Conservation (phyloP, 257 asterid species). For the Capsicum pubescens region DNA sequence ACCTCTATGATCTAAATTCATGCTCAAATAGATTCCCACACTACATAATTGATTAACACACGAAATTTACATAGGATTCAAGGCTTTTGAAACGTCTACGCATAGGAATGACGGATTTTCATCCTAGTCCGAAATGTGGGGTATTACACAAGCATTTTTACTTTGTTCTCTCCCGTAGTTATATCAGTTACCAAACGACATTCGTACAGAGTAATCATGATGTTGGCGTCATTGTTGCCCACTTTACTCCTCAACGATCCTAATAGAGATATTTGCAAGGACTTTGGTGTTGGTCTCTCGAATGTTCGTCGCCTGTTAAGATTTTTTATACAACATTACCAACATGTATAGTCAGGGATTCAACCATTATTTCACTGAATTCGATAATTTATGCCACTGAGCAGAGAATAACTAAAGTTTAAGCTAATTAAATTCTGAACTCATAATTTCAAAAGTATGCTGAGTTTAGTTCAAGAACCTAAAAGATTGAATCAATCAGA, state of each 20-base stretch:
- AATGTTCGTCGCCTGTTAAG: conserved; percentile 70
- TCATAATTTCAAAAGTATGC: neutral
- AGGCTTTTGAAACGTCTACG: too few species aligned
- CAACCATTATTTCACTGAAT: neutral
- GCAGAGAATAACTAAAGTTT: neutral
- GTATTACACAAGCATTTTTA: conserved; percentile 41
- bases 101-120: too few species aligned
- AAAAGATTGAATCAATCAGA: neutral
- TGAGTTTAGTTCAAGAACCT: neutral
- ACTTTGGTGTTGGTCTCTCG: conserved; percentile 54
- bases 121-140: too few species aligned
- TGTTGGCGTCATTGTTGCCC: conserved; percentile 51
- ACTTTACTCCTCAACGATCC: conserved; percentile 67
- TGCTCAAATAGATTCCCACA: too few species aligned
- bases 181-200: conserved; percentile 69
- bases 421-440: neutral
- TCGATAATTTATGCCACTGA: neutral
- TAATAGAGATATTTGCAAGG: conserved; percentile 61
- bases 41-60: too few species aligned
- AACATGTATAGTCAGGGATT: neutral
- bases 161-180: conserved; percentile 67
- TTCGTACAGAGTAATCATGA: conserved; percentile 77
- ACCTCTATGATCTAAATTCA: too few species aligned
- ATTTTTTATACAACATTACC: neutral
- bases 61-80: too few species aligned